Conservation (phyloP, 2,329 filamentous ascomycete species). For the Aschersonia sp. region DNA sequence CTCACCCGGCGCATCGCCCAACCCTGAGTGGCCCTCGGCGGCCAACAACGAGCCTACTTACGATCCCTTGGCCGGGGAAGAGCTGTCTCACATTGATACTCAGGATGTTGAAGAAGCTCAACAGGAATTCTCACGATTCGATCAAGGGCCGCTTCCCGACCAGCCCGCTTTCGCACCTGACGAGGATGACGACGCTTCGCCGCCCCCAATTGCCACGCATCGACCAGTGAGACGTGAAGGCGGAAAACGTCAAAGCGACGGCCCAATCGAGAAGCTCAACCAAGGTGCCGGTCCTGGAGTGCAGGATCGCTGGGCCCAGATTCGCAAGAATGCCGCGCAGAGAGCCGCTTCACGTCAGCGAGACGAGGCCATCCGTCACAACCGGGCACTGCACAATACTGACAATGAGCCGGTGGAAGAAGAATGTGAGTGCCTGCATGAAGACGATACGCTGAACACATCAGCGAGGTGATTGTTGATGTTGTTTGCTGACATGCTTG, state of each 20-base stretch:
- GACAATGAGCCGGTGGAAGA: slow-evolving; percentile 90
- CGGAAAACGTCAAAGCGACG: slow-evolving; percentile 4
- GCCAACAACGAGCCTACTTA: slow-evolving; percentile 8
- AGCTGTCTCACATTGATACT: slow-evolving; percentile 44
- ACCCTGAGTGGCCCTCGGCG: neutral
- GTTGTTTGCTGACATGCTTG: slow-evolving; percentile 9
- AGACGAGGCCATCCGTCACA: slow-evolving; percentile 48
- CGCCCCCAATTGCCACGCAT: slow-evolving; percentile 36
- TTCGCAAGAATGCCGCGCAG: slow-evolving; percentile 84
- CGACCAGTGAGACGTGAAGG: slow-evolving; percentile 1
- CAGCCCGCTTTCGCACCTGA: slow-evolving; percentile 72
- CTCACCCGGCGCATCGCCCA: neutral
- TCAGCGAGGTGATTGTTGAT: no score
- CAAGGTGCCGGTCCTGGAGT: slow-evolving; percentile 19
- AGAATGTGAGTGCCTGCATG: slow-evolving; percentile 54
- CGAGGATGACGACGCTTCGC: slow-evolving; percentile 32
- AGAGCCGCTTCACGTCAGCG: slow-evolving; percentile 51
- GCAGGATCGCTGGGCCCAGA: slow-evolving; percentile 86
- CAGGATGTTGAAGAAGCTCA: slow-evolving; percentile 43
- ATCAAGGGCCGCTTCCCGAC: slow-evolving; percentile 77
- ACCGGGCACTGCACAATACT: slow-evolving; percentile 39
- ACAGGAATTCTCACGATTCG: slow-evolving; percentile 53
- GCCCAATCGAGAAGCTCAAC: slow-evolving; percentile 18
- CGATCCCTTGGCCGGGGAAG: slow-evolving; percentile 13
- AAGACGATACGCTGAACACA: no score